phyloP scores from a whole-genome alignment of 2,329 filamentous ascomycete species.

The Lasiodiplodia sp. region DNA sequence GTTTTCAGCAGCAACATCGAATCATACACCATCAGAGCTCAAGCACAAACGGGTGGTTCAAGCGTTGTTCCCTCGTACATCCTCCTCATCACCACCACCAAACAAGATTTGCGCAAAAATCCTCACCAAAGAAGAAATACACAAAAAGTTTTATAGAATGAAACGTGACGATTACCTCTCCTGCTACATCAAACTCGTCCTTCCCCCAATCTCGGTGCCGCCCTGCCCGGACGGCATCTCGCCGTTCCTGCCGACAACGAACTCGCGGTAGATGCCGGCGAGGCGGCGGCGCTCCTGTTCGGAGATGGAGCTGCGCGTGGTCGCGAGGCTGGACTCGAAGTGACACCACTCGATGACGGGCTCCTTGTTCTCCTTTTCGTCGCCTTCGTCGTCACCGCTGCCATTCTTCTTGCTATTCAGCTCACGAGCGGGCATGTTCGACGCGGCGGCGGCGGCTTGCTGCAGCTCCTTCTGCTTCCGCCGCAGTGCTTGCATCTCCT shows the following conservation, averaged over 20 bases:
- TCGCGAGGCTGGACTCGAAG: conserved; percentile 76
- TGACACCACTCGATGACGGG: conserved; percentile 87
- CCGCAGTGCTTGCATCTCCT: conserved; percentile 76
- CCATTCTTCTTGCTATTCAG: conserved; percentile 32
- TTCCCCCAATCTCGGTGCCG: conserved; percentile 87
- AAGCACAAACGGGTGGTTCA: no score
- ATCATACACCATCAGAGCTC: no score
- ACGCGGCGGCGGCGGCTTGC: conserved; percentile 35
- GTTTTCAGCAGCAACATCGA: no score
- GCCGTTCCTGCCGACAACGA: conserved; percentile 89
- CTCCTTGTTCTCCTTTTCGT: conserved; percentile 62
- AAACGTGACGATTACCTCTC: background rate
- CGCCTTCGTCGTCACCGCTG: conserved; percentile 38
- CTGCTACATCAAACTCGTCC: conserved; percentile 86
- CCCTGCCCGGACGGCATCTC: conserved; percentile 95
- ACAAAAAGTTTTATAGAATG: background rate
- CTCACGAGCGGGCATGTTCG: background rate
- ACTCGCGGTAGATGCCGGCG: conserved; percentile 86
- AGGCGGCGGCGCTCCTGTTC: conserved; percentile 76
- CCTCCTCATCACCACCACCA: no score
- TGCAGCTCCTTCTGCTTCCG: conserved; percentile 66
- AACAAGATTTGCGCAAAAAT: no score
- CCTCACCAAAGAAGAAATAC: no score
- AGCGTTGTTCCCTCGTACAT: no score
- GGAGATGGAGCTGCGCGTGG: conserved; percentile 83